Conservation (phyloP, 2,329 filamentous ascomycete species). For the Nemania sp. region DNA sequence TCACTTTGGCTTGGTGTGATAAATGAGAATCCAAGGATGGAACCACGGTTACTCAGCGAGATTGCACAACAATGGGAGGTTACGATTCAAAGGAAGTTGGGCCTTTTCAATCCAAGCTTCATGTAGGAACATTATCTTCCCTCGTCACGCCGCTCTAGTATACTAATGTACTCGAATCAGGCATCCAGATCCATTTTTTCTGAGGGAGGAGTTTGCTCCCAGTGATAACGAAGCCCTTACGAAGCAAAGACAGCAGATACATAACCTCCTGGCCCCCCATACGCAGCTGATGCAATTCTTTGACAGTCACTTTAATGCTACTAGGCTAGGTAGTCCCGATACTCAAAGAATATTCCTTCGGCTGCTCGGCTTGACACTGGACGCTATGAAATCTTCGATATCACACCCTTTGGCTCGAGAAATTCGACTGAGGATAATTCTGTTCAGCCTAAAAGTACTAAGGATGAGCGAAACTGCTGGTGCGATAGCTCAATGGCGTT, state of each 20-base stretch:
- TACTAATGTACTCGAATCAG: slow-evolving; percentile 49
- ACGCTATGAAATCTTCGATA: slow-evolving; percentile 69
- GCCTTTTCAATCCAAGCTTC: slow-evolving; percentile 77
- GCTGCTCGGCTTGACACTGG: slow-evolving; percentile 76
- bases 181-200: slow-evolving; percentile 84
- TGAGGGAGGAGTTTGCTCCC: slow-evolving; percentile 89
- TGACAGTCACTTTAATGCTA: slow-evolving; percentile 92
- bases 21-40: slow-evolving; percentile 89
- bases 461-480: slow-evolving; percentile 69
- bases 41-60: slow-evolving; percentile 81
- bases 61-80: slow-evolving; percentile 90
- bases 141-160: background rate
- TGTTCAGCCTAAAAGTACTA: slow-evolving; percentile 80
- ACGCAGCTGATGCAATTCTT: slow-evolving; percentile 85
- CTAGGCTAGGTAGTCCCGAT: slow-evolving; percentile 80
- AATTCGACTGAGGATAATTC: slow-evolving; percentile 83
- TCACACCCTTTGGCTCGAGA: slow-evolving; percentile 88
- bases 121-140: slow-evolving; percentile 48
- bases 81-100: slow-evolving; percentile 74
- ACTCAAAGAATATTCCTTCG: slow-evolving; percentile 81
- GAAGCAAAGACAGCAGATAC: slow-evolving; percentile 75
- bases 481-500: slow-evolving; percentile 70
- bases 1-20: slow-evolving; percentile 97
- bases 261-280: slow-evolving; percentile 85
- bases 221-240: slow-evolving; percentile 77